phyloP scores from a whole-genome alignment of 495 filamentous ascomycete species.

The Daldinia grandis region DNA sequence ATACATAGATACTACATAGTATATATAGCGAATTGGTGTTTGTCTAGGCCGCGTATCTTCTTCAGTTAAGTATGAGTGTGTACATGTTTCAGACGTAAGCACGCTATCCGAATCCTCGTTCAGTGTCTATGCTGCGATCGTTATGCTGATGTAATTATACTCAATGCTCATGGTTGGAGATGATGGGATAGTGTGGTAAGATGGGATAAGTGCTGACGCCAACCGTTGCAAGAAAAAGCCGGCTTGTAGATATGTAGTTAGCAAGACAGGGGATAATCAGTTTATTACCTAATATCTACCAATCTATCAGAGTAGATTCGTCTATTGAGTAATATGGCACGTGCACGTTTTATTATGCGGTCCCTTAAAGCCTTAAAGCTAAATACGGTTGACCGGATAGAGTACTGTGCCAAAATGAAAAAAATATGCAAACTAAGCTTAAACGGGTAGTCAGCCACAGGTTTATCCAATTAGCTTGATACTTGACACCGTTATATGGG shows the following conservation, averaged over 20 bases:
- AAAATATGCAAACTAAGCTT: too few species aligned
- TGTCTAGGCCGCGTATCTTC: not conserved
- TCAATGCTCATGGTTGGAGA: not conserved
- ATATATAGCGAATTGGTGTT: not conserved
- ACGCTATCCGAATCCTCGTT: not conserved
- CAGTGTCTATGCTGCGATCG: not conserved
- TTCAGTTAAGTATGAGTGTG: not conserved
- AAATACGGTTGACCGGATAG: too few species aligned
- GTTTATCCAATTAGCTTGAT: too few species aligned
- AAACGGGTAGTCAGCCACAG: too few species aligned
- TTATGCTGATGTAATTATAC: not conserved
- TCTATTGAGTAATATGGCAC: conserved; percentile 1
- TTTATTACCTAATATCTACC: conserved; percentile 2
- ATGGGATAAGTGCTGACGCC: conserved; percentile 2
- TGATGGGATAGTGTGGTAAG: not conserved
- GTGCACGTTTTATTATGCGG: not conserved
- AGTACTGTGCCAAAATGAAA: too few species aligned
- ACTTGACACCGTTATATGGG: too few species aligned
- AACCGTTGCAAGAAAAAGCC: not conserved
- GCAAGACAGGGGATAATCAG: not conserved
- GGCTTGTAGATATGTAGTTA: too few species aligned
- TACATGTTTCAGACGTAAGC: not conserved
- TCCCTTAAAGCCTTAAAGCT: too few species aligned
- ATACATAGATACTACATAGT: not conserved
- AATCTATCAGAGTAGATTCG: not conserved